phyloP scores from a whole-genome alignment of 371 early-diverging fungal species.

The Saksenaea vasiformis region DNA sequence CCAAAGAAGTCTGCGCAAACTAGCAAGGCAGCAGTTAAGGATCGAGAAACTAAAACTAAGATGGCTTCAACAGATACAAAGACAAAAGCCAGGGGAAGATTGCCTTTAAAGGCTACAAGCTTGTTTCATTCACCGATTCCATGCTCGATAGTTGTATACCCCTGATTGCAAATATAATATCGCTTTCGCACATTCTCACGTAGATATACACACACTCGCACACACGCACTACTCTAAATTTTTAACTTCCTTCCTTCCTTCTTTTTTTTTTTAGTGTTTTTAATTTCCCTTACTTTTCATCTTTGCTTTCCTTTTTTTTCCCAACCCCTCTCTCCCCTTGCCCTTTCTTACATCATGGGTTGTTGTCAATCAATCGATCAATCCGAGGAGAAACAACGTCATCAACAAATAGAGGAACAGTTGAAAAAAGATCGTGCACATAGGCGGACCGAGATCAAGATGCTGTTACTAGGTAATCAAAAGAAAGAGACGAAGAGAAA shows the following conservation, averaged over 20 bases:
- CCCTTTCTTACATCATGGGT: constrained; percentile 66
- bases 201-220: neutral
- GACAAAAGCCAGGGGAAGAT: constrained; percentile 1
- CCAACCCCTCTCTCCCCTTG: neutral
- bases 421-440: constrained; percentile 75
- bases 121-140: neutral
- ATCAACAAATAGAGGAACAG: constrained; percentile 87
- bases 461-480: constrained; percentile 82
- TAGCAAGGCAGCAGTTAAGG: constrained; percentile 13
- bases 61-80: constrained; percentile 14
- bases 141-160: constrained; percentile 5
- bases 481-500: constrained; percentile 27
- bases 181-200: neutral
- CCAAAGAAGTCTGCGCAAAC: constrained; percentile 13
- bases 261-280: neutral
- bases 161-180: constrained; percentile 4
- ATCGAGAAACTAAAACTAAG: constrained; percentile 19
- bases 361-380: constrained; percentile 82
- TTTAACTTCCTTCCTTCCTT: neutral
- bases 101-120: neutral
- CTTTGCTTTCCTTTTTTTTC: constrained; percentile 10
- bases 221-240: neutral
- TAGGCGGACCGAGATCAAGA: constrained; percentile 88
- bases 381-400: constrained; percentile 71
- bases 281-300: constrained; percentile 1